A percentile compares a stretch with the other conserved stretches of the same genome.
Evolutionary conservation across 139 green algal species (phyloP).

Genomic region (Coccomyxa sp.): DNA sequence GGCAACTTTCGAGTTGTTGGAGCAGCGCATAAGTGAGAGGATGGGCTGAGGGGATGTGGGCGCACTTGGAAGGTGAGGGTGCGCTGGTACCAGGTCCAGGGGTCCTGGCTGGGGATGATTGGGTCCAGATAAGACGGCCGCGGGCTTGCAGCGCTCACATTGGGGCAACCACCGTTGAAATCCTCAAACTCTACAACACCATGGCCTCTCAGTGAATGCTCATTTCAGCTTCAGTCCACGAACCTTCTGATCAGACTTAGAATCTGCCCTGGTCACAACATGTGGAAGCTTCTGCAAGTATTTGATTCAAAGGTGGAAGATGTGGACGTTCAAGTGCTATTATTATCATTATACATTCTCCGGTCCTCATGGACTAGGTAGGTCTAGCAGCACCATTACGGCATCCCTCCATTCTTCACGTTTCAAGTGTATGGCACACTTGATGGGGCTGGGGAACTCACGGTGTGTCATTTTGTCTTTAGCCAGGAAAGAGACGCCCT

Average conservation of each 20-base stretch:
- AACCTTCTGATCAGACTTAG: neutral
- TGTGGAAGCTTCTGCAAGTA: neutral
- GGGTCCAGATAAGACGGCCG: constrained; percentile 4
- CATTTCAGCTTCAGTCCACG: no score
- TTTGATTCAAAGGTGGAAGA: neutral
- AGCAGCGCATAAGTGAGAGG: neutral
- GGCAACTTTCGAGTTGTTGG: neutral
- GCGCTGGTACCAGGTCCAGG: constrained; percentile 14
- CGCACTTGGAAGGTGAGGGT: constrained; percentile 18
- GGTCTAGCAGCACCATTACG: no score
- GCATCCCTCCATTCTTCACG: no score
- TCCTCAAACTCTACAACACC: constrained; percentile 19
- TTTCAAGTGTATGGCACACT: neutral
- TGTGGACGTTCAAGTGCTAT: neutral
- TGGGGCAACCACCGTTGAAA: constrained; percentile 18
- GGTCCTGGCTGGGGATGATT: constrained; percentile 6
- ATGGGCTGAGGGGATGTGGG: neutral
- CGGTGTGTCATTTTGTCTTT: neutral
- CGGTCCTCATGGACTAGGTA: no score
- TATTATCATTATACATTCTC: no score
- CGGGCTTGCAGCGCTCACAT: neutral
- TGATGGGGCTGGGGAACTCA: neutral
- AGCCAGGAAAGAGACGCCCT: constrained; percentile 47
- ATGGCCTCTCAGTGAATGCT: neutral
- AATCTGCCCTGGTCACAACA: neutral